Evolutionary conservation across 2,329 filamentous ascomycete species (phyloP), one percentile per base, ranked within the genome.

Genomic region (Pseudogymnoascus sp.): DNA sequence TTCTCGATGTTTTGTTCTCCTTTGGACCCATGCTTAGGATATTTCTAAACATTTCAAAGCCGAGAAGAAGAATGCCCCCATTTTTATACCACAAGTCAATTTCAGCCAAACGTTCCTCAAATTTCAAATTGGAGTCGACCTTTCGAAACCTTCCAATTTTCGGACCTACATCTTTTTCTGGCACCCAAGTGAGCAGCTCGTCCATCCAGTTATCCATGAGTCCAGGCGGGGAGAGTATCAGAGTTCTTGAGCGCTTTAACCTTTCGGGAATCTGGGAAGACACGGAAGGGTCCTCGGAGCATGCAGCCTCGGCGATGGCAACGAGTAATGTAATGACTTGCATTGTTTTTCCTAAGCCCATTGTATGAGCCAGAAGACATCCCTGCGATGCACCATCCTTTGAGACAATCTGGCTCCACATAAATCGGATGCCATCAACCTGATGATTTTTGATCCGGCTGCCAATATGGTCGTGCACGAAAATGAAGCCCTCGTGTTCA

Each of bases 311-410:
- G 4, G 85, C 80, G 64, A 96, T 83, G 0, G 90, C 86, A 14
- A 89, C 82, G 5, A 97, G 81, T n/a, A 96, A 77, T 0, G 91
- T 89, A 64, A 96, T 91, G 5, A 91, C 84, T 76, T 96, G 92
- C 87, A 96, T 91, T 0, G 92, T 95, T 76, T 96, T 97, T 14
- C 92, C 92, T 2, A 96, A 76, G 1, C 92, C 92, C 92, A 96
- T 96, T 0, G 90, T 91, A 72, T 96, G 92, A 5, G 92, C 89
- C 19, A 96, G 79, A 11, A 96, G 80, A 70, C 90, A 95, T 2
- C 92, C 92, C 73, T 92, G 86, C 14, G 58, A 6, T 39, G 33
- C 35, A 1, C 77, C 72, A 62, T 86, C 66, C 8, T 62, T 82
- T 33, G 82, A 80, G 5, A 93, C 83, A 49, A 96, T 78, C 66